These are phyloP conservation scores for Anisogramma anomala DNA, from an alignment of 2,329 filamentous ascomycete species.

Conservation along the genomic window DNA sequence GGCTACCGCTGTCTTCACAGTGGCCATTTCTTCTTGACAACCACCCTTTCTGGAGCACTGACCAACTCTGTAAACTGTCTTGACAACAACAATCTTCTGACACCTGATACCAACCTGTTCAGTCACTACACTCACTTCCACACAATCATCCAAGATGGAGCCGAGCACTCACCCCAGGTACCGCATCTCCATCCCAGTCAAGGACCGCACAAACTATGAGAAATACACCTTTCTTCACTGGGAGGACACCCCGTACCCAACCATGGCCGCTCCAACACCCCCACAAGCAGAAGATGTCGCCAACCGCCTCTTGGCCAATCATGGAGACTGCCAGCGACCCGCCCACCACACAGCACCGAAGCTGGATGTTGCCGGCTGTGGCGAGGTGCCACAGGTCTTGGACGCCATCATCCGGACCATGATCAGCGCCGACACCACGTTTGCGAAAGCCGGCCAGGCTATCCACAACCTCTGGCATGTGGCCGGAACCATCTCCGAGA, in stretches of 20 bases:
- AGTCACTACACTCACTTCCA: too few species aligned
- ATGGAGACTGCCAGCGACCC: slow-evolving; percentile 55
- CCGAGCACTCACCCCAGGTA: too few species aligned
- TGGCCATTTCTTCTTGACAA: too few species aligned
- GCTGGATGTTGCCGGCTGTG: slow-evolving; percentile 56
- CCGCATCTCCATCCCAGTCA: too few species aligned
- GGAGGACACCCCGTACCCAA: slow-evolving; percentile 48
- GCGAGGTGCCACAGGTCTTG: slow-evolving; percentile 43
- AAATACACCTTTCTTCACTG: too few species aligned
- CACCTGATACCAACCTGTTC: too few species aligned
- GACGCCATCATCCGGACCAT: slow-evolving; percentile 43
- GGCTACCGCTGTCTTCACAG: too few species aligned
- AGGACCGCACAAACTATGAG: too few species aligned
- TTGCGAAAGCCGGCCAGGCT: slow-evolving; percentile 47
- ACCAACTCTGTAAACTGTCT: too few species aligned
- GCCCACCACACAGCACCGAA: slow-evolving; percentile 59
- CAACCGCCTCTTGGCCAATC: slow-evolving; percentile 49
- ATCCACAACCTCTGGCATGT: slow-evolving; percentile 42
- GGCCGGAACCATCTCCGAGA: slow-evolving; percentile 3
- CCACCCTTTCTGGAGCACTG: too few species aligned
- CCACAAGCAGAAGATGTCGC: slow-evolving; percentile 61
- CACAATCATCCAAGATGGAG: too few species aligned
- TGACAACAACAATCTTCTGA: too few species aligned
- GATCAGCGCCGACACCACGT: slow-evolving; percentile 39
- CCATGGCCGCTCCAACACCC: slow-evolving; percentile 51